Conservation (phyloP, 139 green algal genomes). For the Microglena sp. region DNA sequence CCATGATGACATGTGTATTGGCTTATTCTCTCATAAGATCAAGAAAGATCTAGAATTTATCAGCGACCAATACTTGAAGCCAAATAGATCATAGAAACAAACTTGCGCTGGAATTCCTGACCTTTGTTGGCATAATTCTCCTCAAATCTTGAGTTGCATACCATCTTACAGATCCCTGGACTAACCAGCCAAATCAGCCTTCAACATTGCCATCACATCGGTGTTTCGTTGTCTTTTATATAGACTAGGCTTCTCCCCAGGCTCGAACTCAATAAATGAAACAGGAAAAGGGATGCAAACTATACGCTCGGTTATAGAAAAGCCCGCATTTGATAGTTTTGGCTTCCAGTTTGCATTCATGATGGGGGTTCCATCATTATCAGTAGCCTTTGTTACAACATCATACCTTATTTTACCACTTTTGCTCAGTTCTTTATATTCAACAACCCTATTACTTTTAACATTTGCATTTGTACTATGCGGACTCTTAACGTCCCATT, state of each 20-base stretch:
- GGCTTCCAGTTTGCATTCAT: background rate
- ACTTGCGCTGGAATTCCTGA: background rate
- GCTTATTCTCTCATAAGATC: too few relatives aligned
- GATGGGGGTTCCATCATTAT: too few relatives aligned
- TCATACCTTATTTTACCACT: too few relatives aligned
- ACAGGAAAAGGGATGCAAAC: background rate
- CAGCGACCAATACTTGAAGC: too few relatives aligned
- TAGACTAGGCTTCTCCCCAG: background rate
- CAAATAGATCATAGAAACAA: too few relatives aligned
- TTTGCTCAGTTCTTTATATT: too few relatives aligned
- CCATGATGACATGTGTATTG: too few relatives aligned
- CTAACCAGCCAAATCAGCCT: background rate
- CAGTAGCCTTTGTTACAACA: too few relatives aligned
- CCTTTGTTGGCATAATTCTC: background rate
- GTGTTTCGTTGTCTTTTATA: background rate
- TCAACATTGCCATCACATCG: background rate
- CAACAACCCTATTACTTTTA: too few relatives aligned
- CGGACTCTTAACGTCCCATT: too few relatives aligned
- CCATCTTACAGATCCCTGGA: conserved; percentile 1
- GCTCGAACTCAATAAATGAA: background rate
- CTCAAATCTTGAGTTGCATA: background rate
- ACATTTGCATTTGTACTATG: too few relatives aligned
- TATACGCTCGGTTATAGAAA: background rate
- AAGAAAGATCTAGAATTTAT: too few relatives aligned
- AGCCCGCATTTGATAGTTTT: background rate